Base-by-base conservation (phyloP, 2,329 filamentous ascomycete genomes). In the Volutella citrinella region DNA sequence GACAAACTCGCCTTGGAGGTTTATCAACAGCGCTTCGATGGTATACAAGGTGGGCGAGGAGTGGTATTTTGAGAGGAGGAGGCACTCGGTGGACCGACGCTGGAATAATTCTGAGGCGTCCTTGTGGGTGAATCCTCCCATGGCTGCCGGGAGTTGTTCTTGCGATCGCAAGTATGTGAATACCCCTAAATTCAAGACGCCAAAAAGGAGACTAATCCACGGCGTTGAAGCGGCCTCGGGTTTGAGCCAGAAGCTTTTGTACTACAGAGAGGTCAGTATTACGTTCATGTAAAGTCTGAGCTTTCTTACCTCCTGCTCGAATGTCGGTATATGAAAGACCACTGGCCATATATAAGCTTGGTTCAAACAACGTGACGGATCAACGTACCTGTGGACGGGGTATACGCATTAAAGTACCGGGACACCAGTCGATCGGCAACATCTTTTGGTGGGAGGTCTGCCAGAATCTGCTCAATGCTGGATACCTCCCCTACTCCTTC, bases 121-220 rank as follows among this genome's bases (percentile, higher is more conserved):
- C 9, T 36, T 27, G 3, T 39, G 46, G 3, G 40, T 16, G n/a
- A n/a, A n/a, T n/a, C n/a, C n/a, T 0, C 43, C 46, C n/a, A 49
- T 24, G 8, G 28, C 30, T 5, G 30, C 32, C 0, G 46, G 40
- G 0, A 47, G 22, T 4, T 40, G 40, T 3, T 49, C 43, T 20
- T 45, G 33, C 0, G 41, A 38, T 10, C 43, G 37, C 8, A 49
- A 19, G 6, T 45, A 42, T 2, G 38, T 7, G 10, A 49, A 49
- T 2, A 28, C 30, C 6, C 46, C 46, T 2, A 42, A 42, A 5
- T 30, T 36, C 13, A 49, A 23, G 5, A 45, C 24, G 0, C 46
- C 46, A 11, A 42, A 49, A 14, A 49, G 20, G 13, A 49, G 33
- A 9, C 32, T 37, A 2, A 49, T 18, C 46, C 46, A 49, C 6